A percentile compares a stretch with the other conserved stretches of the same genome.
phyloP scores from a whole-genome alignment of 345 rosid species.

The Arabis hirsuta region DNA sequence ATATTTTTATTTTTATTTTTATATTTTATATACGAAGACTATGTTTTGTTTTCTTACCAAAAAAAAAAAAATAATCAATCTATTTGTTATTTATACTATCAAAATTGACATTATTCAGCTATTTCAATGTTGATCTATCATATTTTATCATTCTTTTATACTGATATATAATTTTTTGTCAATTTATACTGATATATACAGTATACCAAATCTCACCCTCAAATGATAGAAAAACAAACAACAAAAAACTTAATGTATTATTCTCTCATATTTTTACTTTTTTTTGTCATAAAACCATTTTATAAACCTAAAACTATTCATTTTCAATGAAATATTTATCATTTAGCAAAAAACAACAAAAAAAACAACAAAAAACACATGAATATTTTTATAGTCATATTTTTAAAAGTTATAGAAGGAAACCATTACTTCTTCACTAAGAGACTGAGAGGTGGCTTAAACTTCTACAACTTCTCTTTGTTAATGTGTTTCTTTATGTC shows the following conservation, averaged over 20 bases:
- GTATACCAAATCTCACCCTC: neutral
- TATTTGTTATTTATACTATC: too few relatives aligned
- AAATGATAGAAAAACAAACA: neutral
- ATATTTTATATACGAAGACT: neutral
- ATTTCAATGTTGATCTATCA: too few relatives aligned
- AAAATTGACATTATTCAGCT: too few relatives aligned
- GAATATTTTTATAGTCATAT: neutral
- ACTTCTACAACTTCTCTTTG: constrained; percentile 35
- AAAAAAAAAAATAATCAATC: too few relatives aligned
- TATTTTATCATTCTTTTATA: too few relatives aligned
- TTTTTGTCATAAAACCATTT: too few relatives aligned
- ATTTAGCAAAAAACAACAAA: neutral
- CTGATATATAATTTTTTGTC: too few relatives aligned
- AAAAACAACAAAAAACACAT: neutral
- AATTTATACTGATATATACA: neutral
- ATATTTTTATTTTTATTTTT: neutral
- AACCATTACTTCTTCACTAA: constrained; percentile 43
- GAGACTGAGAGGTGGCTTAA: constrained; percentile 38
- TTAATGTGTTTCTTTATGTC: constrained; percentile 40
- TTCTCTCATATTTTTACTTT: too few relatives aligned
- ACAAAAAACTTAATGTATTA: too few relatives aligned
- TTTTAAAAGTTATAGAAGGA: neutral
- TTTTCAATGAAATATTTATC: too few relatives aligned
- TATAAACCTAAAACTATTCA: too few relatives aligned
- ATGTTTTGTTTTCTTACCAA: neutral